These are phyloP conservation scores for Phytopythium chamaehyphon DNA, from an alignment of 352 stramenopile species.

Conservation along the genomic window DNA sequence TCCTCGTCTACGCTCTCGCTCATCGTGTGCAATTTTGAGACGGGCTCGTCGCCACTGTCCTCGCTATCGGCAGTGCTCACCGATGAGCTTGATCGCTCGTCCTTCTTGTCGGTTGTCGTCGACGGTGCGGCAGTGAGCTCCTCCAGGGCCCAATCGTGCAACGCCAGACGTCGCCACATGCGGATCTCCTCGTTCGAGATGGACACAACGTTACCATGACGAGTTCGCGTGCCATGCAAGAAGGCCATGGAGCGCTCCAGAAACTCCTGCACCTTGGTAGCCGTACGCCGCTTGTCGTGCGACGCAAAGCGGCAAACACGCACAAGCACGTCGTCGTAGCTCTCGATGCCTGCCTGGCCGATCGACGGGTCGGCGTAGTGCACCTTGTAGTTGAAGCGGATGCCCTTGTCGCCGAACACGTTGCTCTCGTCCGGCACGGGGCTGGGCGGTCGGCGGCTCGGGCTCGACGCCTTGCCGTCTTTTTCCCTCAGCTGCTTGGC, in stretches of 20 bases:
- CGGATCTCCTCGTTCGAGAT: constrained; percentile 82
- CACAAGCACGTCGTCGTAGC: constrained; percentile 73
- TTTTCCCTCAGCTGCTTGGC: constrained; percentile 40
- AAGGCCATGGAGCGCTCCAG: constrained; percentile 72
- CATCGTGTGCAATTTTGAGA: constrained; percentile 15
- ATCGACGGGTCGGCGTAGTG: constrained; percentile 19
- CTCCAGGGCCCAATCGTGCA: constrained; percentile 61
- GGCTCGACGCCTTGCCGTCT: constrained; percentile 18
- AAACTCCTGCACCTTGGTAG: constrained; percentile 73
- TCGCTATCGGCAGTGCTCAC: constrained; percentile 46
- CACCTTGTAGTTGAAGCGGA: constrained; percentile 32
- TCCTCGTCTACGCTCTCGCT: constrained; percentile 28
- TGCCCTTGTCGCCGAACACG: constrained; percentile 41
- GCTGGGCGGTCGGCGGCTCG: constrained; percentile 18
- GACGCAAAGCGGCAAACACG: constrained; percentile 60
- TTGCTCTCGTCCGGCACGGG: constrained; percentile 40
- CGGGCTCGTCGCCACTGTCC: constrained; percentile 39
- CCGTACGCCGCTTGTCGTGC: constrained; percentile 67
- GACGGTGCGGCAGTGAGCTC: constrained; percentile 33
- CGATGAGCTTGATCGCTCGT: constrained; percentile 43
- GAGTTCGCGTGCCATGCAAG: constrained; percentile 57
- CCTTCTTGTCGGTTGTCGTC: constrained; percentile 29
- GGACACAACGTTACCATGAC: constrained; percentile 60
- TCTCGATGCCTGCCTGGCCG: constrained; percentile 43
- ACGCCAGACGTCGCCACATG: constrained; percentile 68